Percentiles rank a stretch among this genome's conserved stretches.
Conservation (phyloP, 768 basidiomycete species). For the Coprinellus micaceus region DNA sequence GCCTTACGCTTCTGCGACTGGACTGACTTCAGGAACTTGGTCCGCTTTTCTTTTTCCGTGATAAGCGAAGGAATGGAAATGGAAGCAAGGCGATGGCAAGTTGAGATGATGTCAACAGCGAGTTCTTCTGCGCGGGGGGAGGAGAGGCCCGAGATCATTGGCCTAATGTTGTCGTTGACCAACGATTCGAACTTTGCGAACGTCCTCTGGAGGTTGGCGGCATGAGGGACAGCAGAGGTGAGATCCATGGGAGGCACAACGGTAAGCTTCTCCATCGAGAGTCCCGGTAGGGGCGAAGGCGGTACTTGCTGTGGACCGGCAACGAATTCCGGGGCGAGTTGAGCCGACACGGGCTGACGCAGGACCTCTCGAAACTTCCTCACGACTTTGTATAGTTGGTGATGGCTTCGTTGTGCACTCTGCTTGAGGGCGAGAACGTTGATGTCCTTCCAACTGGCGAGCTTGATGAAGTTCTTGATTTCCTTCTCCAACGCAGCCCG, state of each 20-base stretch:
- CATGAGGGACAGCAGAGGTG: slow-evolving; percentile 25
- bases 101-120: slow-evolving; percentile 60
- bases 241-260: slow-evolving; percentile 11
- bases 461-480: slow-evolving; percentile 79
- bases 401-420: slow-evolving; percentile 87
- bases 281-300: neutral
- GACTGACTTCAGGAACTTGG: slow-evolving; percentile 67
- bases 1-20: slow-evolving; percentile 84
- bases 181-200: slow-evolving; percentile 47
- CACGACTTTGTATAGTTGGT: slow-evolving; percentile 84
- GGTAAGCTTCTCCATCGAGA: neutral
- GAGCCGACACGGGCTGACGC: slow-evolving; percentile 58
- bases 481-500: slow-evolving; percentile 70
- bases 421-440: slow-evolving; percentile 92
- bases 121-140: slow-evolving; percentile 49
- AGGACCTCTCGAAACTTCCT: slow-evolving; percentile 90
- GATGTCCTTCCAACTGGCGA: slow-evolving; percentile 97
- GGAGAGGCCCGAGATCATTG: slow-evolving; percentile 37
- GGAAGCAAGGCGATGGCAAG: slow-evolving; percentile 53
- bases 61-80: slow-evolving; percentile 39
- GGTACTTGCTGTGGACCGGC: slow-evolving; percentile 8
- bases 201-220: slow-evolving; percentile 48
- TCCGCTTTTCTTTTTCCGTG: slow-evolving; percentile 44
- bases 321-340: slow-evolving; percentile 29
- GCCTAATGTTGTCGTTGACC: slow-evolving; percentile 38